These are phyloP conservation scores for Colletotrichum liriopes DNA, from an alignment of 2,329 filamentous ascomycete genomes.

Conservation along the genomic window DNA sequence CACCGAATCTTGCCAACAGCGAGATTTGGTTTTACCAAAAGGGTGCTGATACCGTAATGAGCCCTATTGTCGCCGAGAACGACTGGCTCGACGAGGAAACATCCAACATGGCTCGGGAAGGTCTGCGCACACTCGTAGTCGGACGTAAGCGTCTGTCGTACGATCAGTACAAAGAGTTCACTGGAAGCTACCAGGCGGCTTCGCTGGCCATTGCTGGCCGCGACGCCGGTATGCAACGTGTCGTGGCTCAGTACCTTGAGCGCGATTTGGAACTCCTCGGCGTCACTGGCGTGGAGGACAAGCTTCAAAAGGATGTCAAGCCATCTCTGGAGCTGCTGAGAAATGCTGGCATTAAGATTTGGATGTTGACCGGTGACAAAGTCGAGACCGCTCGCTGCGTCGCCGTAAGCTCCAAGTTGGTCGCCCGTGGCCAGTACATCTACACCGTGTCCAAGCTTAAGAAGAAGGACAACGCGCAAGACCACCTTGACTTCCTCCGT, in stretches of 20 bases:
- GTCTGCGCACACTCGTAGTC: constrained; percentile 92
- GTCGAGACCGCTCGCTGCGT: constrained; percentile 98
- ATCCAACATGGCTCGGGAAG: constrained; percentile 99
- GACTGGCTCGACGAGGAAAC: constrained; percentile 99
- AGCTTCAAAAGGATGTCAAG: constrained; percentile 95
- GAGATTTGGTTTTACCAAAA: constrained; percentile 99
- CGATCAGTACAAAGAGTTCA: constrained; percentile 87
- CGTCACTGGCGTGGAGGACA: constrained; percentile 98
- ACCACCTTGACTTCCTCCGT: constrained; percentile 89
- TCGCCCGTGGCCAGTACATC: constrained; percentile 94
- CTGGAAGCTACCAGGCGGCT: constrained; percentile 81
- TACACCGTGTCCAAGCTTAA: constrained; percentile 92
- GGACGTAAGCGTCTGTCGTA: constrained; percentile 89
- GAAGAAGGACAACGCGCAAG: constrained; percentile 86
- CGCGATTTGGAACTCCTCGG: constrained; percentile 91
- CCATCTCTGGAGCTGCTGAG: constrained; percentile 93
- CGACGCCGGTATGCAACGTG: constrained; percentile 84
- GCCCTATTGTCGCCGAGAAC: constrained; percentile 93
- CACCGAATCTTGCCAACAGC: constrained; percentile 68
- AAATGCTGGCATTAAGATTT: constrained; percentile 98
- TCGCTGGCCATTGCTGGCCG: constrained; percentile 85
- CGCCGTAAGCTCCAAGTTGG: constrained; percentile 93
- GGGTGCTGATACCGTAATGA: constrained; percentile 98
- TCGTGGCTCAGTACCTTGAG: constrained; percentile 87
- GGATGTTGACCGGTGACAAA: constrained; percentile 99